phyloP scores from a whole-genome alignment of 129 eudicot species.

The Pseudognaphalium luteoalbum region DNA sequence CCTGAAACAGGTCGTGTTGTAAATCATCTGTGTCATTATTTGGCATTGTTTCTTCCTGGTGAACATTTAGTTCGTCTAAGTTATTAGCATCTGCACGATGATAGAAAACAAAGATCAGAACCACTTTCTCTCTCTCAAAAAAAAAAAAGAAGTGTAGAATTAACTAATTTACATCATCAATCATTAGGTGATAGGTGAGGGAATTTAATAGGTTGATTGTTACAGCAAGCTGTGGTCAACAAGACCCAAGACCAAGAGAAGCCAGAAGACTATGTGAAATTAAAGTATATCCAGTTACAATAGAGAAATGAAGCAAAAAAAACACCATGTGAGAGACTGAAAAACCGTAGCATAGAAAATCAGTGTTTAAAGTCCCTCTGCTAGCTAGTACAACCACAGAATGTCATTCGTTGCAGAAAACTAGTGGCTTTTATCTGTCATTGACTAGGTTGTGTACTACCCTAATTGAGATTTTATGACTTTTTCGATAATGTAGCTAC shows the following conservation, averaged over 20 bases:
- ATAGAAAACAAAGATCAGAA: not conserved
- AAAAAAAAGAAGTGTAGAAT: not conserved
- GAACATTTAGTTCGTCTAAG: conserved; percentile 44
- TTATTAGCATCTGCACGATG: conserved; percentile 40
- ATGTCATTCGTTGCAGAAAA: conserved; percentile 21
- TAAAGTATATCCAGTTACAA: not conserved
- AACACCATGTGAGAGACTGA: conserved; percentile 30
- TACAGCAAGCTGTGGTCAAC: not conserved
- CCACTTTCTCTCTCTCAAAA: not conserved
- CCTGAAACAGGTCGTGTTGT: conserved; percentile 64
- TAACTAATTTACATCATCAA: conserved; percentile 4
- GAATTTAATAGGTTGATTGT: not conserved
- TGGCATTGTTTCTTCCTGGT: conserved; percentile 40
- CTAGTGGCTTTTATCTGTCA: conserved; percentile 25
- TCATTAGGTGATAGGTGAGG: not conserved
- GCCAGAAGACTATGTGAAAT: not conserved
- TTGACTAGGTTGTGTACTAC: conserved; percentile 29
- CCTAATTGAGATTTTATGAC: conserved; percentile 12
- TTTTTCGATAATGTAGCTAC: not conserved
- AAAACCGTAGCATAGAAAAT: conserved; percentile 9
- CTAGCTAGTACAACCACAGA: conserved; percentile 19
- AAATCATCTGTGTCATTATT: conserved; percentile 41
- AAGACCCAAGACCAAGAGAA: not conserved
- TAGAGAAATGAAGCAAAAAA: not conserved
- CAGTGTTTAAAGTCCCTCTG: conserved; percentile 17